Base-by-base conservation (phyloP, 306 rosid species). In the Vigna angularis region DNA sequence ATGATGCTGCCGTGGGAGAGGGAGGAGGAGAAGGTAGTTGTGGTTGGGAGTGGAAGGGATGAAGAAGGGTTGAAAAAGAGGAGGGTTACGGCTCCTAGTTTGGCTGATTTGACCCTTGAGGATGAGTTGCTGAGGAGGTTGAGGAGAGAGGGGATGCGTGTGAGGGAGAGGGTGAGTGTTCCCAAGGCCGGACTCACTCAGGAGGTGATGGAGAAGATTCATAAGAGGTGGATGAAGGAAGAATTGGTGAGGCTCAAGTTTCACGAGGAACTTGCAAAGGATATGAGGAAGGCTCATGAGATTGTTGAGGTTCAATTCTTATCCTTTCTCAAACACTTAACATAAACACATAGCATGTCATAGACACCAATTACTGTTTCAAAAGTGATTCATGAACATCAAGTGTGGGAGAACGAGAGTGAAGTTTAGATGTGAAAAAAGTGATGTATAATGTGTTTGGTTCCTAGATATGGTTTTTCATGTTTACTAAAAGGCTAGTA, bases 161-260 rank as follows among this genome's bases (percentile, higher is more conserved):
- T 89, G 16, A 88, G 89, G 50, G 99, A 91, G 81, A 83, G 97
- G 85, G 49, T 96, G 34, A 91, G 83, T 76, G 84, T 96, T 38
- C 98, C 99, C 1, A 93, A 96, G 78, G 99, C 99, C 0, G 99
- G 99, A 61, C 79, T 91, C 36, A 95, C 96, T 0, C 89, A 87
- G 79, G 94, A 87, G 12, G 99, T 96, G 36, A 81, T 96, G 50
- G 97, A 93, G 67, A 96, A 96, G 83, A 91, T 96, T 88, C 97
- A 93, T 34, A 87, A 83, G 9, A 88, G 75, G 24, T 96, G 99
- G 99, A 88, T 90, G 86, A 96, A 83, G 88, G 91, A 91, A 78
- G 97, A 96, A 87, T 50, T 96, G 76, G 98, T 91, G 17, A 87
- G 99, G 86, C 99, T 96, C 78, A 96, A 96, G 87, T 96, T 96